These are phyloP conservation scores for Geotrichum klebahnii DNA, from an alignment of 1,139 yeast species.

Conservation along the genomic window DNA sequence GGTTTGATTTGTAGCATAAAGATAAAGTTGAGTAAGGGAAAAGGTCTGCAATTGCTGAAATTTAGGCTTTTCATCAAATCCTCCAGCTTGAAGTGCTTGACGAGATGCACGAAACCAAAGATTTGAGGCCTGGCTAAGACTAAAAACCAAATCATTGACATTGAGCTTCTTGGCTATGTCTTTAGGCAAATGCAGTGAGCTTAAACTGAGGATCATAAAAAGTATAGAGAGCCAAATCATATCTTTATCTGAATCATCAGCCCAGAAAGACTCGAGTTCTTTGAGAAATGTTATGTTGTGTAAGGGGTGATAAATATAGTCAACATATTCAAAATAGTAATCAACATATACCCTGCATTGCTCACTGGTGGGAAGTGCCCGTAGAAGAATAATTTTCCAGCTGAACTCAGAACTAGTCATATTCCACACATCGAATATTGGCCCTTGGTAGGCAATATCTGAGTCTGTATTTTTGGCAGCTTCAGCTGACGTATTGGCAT, in stretches of 20 bases:
- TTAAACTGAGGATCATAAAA: conserved; percentile 33
- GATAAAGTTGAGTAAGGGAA: conserved; percentile 35
- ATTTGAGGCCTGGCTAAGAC: conserved; percentile 30
- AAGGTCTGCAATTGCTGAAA: conserved; percentile 33
- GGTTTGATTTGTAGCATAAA: conserved; percentile 35
- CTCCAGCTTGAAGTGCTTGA: conserved; percentile 28
- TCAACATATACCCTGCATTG: conserved; percentile 24
- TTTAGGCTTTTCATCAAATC: conserved; percentile 27
- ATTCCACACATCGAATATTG: conserved; percentile 10
- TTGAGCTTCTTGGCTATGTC: conserved; percentile 28
- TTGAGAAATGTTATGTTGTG: conserved; percentile 33
- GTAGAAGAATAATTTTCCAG: conserved; percentile 13
- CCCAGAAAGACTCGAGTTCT: conserved; percentile 29
- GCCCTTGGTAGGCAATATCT: conserved; percentile 2
- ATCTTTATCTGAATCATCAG: conserved; percentile 21
- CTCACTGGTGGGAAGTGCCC: conserved; percentile 11
- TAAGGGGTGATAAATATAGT: conserved; percentile 35
- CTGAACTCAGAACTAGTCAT: conserved; percentile 8
- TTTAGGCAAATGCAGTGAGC: conserved; percentile 34
- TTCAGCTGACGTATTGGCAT: background rate
- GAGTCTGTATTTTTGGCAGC: conserved; percentile 6
- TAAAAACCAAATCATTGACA: conserved; percentile 16
- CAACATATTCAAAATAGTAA: conserved; percentile 33
- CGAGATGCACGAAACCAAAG: conserved; percentile 34
- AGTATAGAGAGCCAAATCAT: conserved; percentile 34